These are phyloP conservation scores for Diospyros kaki DNA, from an alignment of 148 eudicot genomes.

Conservation along the genomic window DNA sequence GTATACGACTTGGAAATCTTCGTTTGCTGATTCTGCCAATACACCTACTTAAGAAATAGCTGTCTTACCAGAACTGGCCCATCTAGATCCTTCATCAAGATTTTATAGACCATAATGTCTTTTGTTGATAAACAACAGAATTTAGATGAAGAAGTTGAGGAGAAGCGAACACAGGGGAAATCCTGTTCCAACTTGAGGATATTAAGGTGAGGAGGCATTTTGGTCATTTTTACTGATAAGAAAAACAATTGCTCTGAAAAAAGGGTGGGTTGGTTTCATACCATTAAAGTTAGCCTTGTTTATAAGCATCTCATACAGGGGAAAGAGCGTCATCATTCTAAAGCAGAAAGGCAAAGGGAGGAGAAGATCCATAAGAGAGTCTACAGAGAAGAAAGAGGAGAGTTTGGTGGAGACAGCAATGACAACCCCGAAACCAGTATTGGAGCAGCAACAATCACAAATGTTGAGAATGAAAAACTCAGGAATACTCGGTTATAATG, in stretches of 20 bases:
- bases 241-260: constrained; percentile 11
- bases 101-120: neutral
- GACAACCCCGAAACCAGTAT: constrained; percentile 35
- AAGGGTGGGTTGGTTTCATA: constrained; percentile 18
- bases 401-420: constrained; percentile 12
- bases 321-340: constrained; percentile 24
- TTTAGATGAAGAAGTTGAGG: constrained; percentile 5
- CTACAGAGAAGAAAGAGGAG: neutral
- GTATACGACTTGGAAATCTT: neutral
- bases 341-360: constrained; percentile 20
- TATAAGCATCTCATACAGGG: constrained; percentile 27
- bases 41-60: constrained; percentile 49
- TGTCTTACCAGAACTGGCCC: constrained; percentile 29
- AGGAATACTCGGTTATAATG: constrained; percentile 37
- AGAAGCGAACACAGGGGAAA: neutral
- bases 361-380: neutral
- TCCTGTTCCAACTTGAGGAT: neutral
- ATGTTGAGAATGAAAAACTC: constrained; percentile 44
- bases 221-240: constrained; percentile 23
- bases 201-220: constrained; percentile 24
- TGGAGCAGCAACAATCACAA: constrained; percentile 44
- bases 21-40: constrained; percentile 41
- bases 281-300: constrained; percentile 50
- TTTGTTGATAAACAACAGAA: neutral
- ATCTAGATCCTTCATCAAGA: constrained; percentile 23